Base-by-base conservation (phyloP, 768 basidiomycete species). In the Leucosporidium scottii region DNA sequence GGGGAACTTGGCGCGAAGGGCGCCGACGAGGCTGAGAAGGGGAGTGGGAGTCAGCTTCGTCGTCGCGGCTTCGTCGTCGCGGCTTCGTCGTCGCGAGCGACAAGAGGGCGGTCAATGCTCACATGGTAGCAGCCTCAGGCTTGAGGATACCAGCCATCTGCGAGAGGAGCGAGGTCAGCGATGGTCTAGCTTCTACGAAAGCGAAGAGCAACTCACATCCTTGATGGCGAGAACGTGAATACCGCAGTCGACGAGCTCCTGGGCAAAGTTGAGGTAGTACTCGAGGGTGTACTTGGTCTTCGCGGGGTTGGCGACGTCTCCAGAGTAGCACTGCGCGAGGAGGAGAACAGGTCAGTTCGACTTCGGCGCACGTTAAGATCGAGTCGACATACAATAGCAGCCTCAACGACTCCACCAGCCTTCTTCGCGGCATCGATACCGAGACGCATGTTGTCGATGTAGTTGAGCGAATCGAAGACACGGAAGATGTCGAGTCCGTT, bases 401-500 rank as follows among this genome's bases (percentile, higher is more conserved):
- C 96, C 79, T 99, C 96, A 68, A 88, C 87, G 59, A 99, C 96
- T 83, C 96, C 96, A 66, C 96, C 96, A 39, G 96, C 96, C 79
- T 96, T 96, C 86, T 98, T 99, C 67, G 96, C 96, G 50, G 96
- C 96, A 77, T 99, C 96, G 74, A 99, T 98, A 77, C 96, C 96
- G 74, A 99, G 86, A 79, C 84, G 87, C 90, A 99, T 90, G 89
- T 98, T 79, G 87, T 93, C 94, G 70, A 99, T 88, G 79, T 98
- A 99, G 82, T 99, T 99, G 80, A 99, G 82, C 36, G 96, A 97
- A 79, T 99, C 96, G 75, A 99, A 99, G 62, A 99, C 92, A 76
- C 96, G 86, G 90, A 99, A 99, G 78, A 99, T 99, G 80, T 99
- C 96, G 59, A 98, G 85, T 77, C 96, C 96, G 74, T 97, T 96